Percentiles rank a stretch among this genome's conserved stretches.
These are phyloP conservation scores for Termitomyces bulborhizus DNA, from an alignment of 768 basidiomycete species.

Conservation along the genomic window DNA sequence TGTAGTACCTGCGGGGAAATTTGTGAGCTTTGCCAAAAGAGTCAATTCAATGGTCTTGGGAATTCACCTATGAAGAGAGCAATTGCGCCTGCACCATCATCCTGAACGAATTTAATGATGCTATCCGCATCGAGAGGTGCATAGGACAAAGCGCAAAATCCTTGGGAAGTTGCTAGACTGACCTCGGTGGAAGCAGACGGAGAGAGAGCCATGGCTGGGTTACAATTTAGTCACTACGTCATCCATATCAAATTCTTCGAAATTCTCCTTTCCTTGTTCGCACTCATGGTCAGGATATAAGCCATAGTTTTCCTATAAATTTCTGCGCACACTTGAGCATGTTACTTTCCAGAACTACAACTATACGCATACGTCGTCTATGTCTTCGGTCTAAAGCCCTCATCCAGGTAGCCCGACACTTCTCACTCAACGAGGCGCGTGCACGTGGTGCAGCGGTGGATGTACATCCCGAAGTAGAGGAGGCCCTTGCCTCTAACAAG, in stretches of 20 bases:
- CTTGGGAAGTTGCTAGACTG: slow-evolving; percentile 34
- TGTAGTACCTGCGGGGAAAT: slow-evolving; percentile 48
- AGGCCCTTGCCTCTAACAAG: slow-evolving; percentile 58
- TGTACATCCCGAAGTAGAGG: slow-evolving; percentile 76
- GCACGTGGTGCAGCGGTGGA: slow-evolving; percentile 42
- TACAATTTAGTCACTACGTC: background rate
- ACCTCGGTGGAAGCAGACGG: slow-evolving; percentile 38
- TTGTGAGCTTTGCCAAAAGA: background rate
- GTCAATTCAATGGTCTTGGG: background rate
- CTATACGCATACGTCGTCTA: background rate
- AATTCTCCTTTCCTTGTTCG: background rate
- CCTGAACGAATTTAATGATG: slow-evolving; percentile 57
- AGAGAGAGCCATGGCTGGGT: slow-evolving; percentile 6
- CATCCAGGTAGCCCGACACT: background rate
- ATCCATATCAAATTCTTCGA: background rate
- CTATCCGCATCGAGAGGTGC: slow-evolving; percentile 46
- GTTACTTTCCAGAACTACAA: background rate
- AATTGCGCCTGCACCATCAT: slow-evolving; percentile 64
- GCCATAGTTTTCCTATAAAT: background rate
- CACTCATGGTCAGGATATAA: too few species aligned
- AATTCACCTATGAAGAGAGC: slow-evolving; percentile 65
- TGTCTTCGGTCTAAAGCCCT: background rate
- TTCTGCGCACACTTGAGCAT: background rate
- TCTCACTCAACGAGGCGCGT: slow-evolving; percentile 5
- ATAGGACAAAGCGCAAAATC: slow-evolving; percentile 55